A percentile compares a stretch with the other conserved stretches of the same genome.
Conservation (phyloP, 169 alveolate species). For the Condylostoma magnum region DNA sequence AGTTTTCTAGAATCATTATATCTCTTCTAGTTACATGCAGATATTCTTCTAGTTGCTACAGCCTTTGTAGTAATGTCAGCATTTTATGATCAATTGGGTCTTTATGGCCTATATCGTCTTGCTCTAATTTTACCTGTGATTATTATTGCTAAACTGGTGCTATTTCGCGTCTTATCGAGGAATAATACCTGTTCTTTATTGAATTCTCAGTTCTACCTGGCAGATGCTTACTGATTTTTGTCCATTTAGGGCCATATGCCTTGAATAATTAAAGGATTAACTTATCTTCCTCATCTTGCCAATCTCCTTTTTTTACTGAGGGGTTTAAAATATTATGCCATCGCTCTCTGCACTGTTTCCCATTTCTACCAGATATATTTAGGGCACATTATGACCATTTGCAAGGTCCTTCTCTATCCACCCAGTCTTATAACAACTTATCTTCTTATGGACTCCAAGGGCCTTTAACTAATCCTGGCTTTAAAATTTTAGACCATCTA, state of each 20-base stretch:
- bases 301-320: constrained; percentile 44
- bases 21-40: no score
- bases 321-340: constrained; percentile 71
- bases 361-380: constrained; percentile 17
- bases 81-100: no score
- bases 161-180: constrained; percentile 55
- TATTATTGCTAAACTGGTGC: no score
- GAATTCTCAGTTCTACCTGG: constrained; percentile 83
- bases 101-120: no score
- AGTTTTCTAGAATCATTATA: no score
- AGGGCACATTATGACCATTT: constrained; percentile 52
- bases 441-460: constrained; percentile 62
- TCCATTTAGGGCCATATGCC: constrained; percentile 75
- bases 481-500: constrained; percentile 74
- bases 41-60: no score
- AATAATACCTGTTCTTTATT: constrained; percentile 71
- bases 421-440: constrained; percentile 41
- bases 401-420: constrained; percentile 45
- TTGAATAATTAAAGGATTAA: constrained; percentile 42
- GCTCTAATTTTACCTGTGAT: no score
- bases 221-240: constrained; percentile 61
- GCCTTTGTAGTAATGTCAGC: no score
- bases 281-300: constrained; percentile 63
- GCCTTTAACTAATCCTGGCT: constrained; percentile 65
- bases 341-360: constrained; percentile 30